A percentile compares a stretch with the other conserved stretches of the same genome.
phyloP scores from a whole-genome alignment of 2,329 filamentous ascomycete genomes.

The Sphaceloma murrayae region DNA sequence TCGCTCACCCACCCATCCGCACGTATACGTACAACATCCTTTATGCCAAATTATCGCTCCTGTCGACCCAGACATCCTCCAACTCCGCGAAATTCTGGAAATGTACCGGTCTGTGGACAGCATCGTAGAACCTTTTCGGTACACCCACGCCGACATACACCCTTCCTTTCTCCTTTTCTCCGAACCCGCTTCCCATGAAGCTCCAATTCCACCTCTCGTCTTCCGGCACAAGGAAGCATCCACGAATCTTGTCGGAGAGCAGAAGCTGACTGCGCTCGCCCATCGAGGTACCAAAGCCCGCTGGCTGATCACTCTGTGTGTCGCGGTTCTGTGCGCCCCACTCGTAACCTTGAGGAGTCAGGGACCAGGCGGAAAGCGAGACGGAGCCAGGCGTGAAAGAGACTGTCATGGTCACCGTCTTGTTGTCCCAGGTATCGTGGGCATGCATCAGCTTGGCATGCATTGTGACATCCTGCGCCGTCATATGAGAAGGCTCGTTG shows the following conservation, averaged over 20 bases:
- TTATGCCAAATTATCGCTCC: slow-evolving; percentile 83
- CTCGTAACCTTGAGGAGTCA: slow-evolving; percentile 86
- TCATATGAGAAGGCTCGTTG: slow-evolving; percentile 95
- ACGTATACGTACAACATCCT: too few species aligned
- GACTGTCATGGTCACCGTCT: slow-evolving; percentile 88
- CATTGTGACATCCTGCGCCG: slow-evolving; percentile 84
- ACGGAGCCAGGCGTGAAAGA: slow-evolving; percentile 96
- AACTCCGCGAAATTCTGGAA: slow-evolving; percentile 97
- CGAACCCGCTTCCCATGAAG: slow-evolving; percentile 89
- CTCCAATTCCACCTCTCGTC: slow-evolving; percentile 92
- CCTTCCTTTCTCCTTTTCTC: slow-evolving; percentile 69
- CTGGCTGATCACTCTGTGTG: slow-evolving; percentile 79
- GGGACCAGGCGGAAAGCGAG: slow-evolving; percentile 83
- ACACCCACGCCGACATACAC: slow-evolving; percentile 92
- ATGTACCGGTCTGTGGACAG: slow-evolving; percentile 82
- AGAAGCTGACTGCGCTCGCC: slow-evolving; percentile 92
- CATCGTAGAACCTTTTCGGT: slow-evolving; percentile 78
- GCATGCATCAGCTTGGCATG: slow-evolving; percentile 82
- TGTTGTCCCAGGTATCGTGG: slow-evolving; percentile 74
- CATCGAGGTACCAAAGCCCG: slow-evolving; percentile 71
- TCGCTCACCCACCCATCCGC: too few species aligned
- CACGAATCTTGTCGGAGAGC: slow-evolving; percentile 84
- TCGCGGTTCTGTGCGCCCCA: slow-evolving; percentile 98
- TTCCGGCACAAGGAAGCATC: slow-evolving; percentile 93
- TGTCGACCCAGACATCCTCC: slow-evolving; percentile 93